Conservation (phyloP, 768 basidiomycete genomes). For the Amanita rubescens region DNA sequence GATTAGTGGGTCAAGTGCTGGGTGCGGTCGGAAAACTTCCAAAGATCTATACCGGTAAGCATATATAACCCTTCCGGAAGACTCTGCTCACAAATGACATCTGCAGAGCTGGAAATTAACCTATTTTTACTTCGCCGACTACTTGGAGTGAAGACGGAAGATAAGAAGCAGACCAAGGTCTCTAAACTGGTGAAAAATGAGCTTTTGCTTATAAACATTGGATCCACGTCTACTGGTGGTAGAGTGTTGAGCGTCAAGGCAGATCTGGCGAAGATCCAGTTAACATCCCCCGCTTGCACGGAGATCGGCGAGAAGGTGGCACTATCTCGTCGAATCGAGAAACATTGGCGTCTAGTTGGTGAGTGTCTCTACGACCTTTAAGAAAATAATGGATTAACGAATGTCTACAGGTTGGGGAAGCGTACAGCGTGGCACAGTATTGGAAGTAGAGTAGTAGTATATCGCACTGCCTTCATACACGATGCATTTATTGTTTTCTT, state of each 20-base stretch:
- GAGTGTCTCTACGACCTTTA: conserved; percentile 25
- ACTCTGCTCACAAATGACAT: not conserved
- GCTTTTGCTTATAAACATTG: conserved; percentile 93
- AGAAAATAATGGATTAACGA: not conserved
- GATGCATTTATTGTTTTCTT: not conserved
- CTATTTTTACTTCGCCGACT: conserved; percentile 92
- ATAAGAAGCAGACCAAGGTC: conserved; percentile 97
- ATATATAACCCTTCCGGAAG: not conserved
- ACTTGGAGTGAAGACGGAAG: conserved; percentile 97
- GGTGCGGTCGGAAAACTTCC: conserved; percentile 93
- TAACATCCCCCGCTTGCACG: conserved; percentile 93
- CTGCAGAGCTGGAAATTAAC: conserved; percentile 79
- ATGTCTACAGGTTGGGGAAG: conserved; percentile 53
- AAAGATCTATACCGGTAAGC: conserved; percentile 79
- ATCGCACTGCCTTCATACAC: not conserved
- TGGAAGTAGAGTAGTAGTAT: conserved; percentile 70
- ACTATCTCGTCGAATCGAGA: conserved; percentile 88
- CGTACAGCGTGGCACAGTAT: conserved; percentile 76
- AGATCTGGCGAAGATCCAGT: conserved; percentile 88
- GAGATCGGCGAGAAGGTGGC: conserved; percentile 98
- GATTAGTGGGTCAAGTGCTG: conserved; percentile 93
- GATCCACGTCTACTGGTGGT: conserved; percentile 94
- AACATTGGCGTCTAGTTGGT: conserved; percentile 97
- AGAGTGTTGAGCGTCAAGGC: conserved; percentile 92
- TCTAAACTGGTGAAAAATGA: conserved; percentile 89